Conservation (phyloP, 2,329 filamentous ascomycete species). For the Malbranchea zuffiana region DNA sequence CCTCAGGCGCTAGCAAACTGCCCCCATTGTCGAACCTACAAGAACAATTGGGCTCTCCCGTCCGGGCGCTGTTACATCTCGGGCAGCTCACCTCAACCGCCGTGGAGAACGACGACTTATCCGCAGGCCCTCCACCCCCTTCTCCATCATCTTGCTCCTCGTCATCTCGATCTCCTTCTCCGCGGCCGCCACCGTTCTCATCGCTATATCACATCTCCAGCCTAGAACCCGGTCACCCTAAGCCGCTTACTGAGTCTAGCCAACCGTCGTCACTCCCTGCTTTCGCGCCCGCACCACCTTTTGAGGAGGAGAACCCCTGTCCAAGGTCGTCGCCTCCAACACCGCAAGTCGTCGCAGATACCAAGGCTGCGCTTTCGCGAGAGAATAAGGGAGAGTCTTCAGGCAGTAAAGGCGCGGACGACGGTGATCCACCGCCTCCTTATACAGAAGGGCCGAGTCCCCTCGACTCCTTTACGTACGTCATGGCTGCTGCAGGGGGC, state of each 20-base stretch:
- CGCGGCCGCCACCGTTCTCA: constrained; percentile 51
- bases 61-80: constrained; percentile 35
- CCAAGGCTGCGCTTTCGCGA: constrained; percentile 70
- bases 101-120: constrained; percentile 31
- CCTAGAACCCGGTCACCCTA: constrained; percentile 27
- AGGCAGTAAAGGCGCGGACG: constrained; percentile 56
- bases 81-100: constrained; percentile 24
- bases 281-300: constrained; percentile 42
- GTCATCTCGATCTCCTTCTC: constrained; percentile 42
- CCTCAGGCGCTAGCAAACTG: no score
- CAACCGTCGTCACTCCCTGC: constrained; percentile 40
- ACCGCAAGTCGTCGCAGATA: constrained; percentile 54
- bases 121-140: constrained; percentile 30
- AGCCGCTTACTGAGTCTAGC: no score
- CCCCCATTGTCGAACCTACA: constrained; percentile 27
- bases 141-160: constrained; percentile 32
- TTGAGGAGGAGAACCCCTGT: constrained; percentile 38
- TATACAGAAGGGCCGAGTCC: constrained; percentile 83
- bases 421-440: constrained; percentile 86
- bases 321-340: constrained; percentile 33
- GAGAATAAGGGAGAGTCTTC: constrained; percentile 68
- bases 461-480: constrained; percentile 82
- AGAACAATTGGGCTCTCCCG: constrained; percentile 28
- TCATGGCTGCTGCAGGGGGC: constrained; percentile 96
- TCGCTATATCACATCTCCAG: constrained; percentile 48